These are phyloP conservation scores for Trichosporon ovoides DNA, from an alignment of 1,284 basidiomycete genomes.

Conservation along the genomic window DNA sequence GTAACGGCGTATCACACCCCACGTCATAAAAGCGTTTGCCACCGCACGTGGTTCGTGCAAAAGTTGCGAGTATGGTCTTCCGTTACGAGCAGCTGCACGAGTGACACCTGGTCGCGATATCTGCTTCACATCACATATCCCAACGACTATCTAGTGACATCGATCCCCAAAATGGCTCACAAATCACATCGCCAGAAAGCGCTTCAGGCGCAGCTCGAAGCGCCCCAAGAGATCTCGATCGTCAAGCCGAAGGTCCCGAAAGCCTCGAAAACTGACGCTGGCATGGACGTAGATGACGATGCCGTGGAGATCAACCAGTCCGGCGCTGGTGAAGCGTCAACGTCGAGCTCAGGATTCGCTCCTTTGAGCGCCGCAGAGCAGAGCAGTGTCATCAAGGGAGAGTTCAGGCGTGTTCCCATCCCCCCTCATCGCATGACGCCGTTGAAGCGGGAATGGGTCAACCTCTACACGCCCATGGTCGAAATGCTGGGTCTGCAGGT, in stretches of 20 bases:
- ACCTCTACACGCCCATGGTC: slow-evolving; percentile 91
- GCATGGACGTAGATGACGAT: slow-evolving; percentile 32
- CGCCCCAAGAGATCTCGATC: slow-evolving; percentile 42
- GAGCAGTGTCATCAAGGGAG: slow-evolving; percentile 56
- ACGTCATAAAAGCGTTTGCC: slow-evolving; percentile 5
- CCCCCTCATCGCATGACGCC: slow-evolving; percentile 97
- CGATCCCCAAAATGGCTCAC: slow-evolving; percentile 38
- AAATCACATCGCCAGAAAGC: slow-evolving; percentile 50
- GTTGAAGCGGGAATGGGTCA: slow-evolving; percentile 94
- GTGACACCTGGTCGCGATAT: background rate
- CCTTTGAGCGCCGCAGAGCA: slow-evolving; percentile 35
- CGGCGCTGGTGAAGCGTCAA: slow-evolving; percentile 17
- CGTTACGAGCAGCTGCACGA: background rate
- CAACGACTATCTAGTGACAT: background rate
- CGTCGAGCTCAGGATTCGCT: slow-evolving; percentile 41
- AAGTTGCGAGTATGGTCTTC: slow-evolving; percentile 9
- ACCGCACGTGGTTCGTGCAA: slow-evolving; percentile 9
- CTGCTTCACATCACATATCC: background rate
- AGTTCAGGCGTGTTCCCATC: slow-evolving; percentile 76
- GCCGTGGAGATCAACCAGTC: slow-evolving; percentile 27
- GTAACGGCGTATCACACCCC: background rate
- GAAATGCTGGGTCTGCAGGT: slow-evolving; percentile 93
- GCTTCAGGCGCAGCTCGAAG: slow-evolving; percentile 46
- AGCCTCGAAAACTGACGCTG: slow-evolving; percentile 11
- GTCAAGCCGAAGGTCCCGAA: slow-evolving; percentile 30